Conservation (phyloP, 805 yeast species). For the Zygosaccharomyces siamensis region DNA sequence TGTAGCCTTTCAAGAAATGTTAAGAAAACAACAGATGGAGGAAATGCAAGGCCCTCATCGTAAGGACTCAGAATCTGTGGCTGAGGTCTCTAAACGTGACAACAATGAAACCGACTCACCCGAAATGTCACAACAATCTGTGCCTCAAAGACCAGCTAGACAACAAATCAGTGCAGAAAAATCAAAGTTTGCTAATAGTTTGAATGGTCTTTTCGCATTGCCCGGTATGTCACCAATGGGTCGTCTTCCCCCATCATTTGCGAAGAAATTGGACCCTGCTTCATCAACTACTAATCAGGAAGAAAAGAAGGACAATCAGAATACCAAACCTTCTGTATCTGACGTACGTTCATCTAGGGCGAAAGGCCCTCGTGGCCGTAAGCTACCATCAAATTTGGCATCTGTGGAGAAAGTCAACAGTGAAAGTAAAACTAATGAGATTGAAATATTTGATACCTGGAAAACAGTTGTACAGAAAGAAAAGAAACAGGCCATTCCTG, state of each 20-base stretch:
- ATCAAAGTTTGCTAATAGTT: slow-evolving; percentile 50
- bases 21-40: slow-evolving; percentile 47
- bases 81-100: slow-evolving; percentile 21
- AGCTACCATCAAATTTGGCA: slow-evolving; percentile 52
- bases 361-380: slow-evolving; percentile 70
- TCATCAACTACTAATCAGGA: neutral
- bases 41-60: slow-evolving; percentile 50
- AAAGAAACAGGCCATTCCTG: neutral
- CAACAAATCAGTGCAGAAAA: slow-evolving; percentile 11
- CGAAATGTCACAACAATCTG: slow-evolving; percentile 7
- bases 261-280: slow-evolving; percentile 17
- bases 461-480: slow-evolving; percentile 7
- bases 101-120: slow-evolving; percentile 14
- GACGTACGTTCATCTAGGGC: slow-evolving; percentile 39
- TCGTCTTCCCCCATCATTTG: slow-evolving; percentile 23
- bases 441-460: slow-evolving; percentile 27
- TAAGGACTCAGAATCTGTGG: slow-evolving; percentile 21
- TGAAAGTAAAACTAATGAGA: slow-evolving; percentile 15
- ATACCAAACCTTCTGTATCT: neutral
- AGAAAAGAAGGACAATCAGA: slow-evolving; percentile 2
- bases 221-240: slow-evolving; percentile 46
- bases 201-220: slow-evolving; percentile 56
- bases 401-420: slow-evolving; percentile 32
- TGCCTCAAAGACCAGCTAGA: slow-evolving; percentile 3
- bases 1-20: slow-evolving; percentile 77